Base-by-base conservation (phyloP, 2,329 filamentous ascomycete genomes). In the Venturia effusa region DNA sequence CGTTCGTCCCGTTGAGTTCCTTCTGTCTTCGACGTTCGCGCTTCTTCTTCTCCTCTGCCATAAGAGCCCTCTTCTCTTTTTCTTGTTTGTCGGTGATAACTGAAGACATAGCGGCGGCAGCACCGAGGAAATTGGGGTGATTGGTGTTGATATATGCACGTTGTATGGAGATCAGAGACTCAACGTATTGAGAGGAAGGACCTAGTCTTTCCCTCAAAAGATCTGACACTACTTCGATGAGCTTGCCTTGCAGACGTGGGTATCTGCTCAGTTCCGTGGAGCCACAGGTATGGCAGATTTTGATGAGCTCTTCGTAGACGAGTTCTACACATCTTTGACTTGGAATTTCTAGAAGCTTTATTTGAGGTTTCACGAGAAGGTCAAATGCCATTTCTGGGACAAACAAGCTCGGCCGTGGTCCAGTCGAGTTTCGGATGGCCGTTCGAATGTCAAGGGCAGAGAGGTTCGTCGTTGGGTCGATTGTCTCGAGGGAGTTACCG, bases 81-180 rank as follows among this genome's bases (percentile, higher is more conserved):
- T 99, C 94, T 74, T 97, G 92, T 77, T 94, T 96, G 73, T 89
- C 93, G 72, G 86, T 90, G 66, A 99, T 95, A 59, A 99, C 93
- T 59, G 94, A 92, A 68, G 91, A 93, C 94, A 99, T 99, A 67
- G 94, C 94, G 41, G 92, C 93, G 27, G 94, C 93, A 19, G 94
- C 94, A 55, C 94, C 94, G 19, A 97, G 84, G 79, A 99, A 99
- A 76, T 99, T 99, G 60, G 94, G 94, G 74, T 99, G 94, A 72
- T 99, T 99, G 51, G 94, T 99, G 79, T 99, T 99, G 78, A 99
- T 97, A 77, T 99, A 99, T 24, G 94, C 94, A 68, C 94, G 85
- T 77, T 99, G 94, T 66, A 99, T 99, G 32, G 94, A 89, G 68
- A 99, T 99, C 67, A 99, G 82, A 48, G 93, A 97, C 75, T 97